A percentile compares a stretch with the other conserved stretches of the same genome.
Conservation (phyloP, 306 rosid species). For the Gillenia trifoliata region DNA sequence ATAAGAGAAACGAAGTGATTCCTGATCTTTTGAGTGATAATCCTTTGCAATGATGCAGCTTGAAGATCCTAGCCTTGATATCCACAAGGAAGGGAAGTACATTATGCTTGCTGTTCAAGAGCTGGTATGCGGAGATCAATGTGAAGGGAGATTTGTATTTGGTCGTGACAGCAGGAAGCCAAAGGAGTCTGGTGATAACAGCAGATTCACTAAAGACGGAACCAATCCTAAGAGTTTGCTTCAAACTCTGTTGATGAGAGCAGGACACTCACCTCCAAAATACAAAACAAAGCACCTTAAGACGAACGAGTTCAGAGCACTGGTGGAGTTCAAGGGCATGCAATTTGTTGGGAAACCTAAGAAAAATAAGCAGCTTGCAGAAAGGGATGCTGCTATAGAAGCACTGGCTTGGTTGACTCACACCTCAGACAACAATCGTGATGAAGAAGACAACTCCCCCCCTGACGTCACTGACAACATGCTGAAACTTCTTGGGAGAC, state of each 20-base stretch:
- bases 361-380: conserved; percentile 93
- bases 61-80: conserved; percentile 72
- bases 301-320: conserved; percentile 89
- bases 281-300: conserved; percentile 94
- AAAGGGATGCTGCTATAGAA: conserved; percentile 93
- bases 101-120: conserved; percentile 79
- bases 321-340: conserved; percentile 97
- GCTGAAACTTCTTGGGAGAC: conserved; percentile 85
- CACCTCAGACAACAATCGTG: conserved; percentile 56
- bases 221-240: conserved; percentile 88
- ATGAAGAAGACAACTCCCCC: conserved; percentile 48
- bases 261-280: conserved; percentile 93
- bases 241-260: conserved; percentile 89
- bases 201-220: conserved; percentile 77
- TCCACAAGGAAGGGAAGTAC: conserved; percentile 89
- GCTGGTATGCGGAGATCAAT: conserved; percentile 81
- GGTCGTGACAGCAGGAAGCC: conserved; percentile 80
- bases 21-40: neutral
- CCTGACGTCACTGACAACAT: conserved; percentile 91
- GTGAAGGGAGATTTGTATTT: conserved; percentile 95
- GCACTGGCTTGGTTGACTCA: conserved; percentile 98
- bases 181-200: conserved; percentile 39
- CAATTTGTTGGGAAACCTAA: conserved; percentile 93
- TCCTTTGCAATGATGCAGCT: conserved; percentile 52
- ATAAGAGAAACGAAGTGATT: neutral